phyloP scores from a whole-genome alignment of 805 yeast genomes.

The Starmerella kuoi region DNA sequence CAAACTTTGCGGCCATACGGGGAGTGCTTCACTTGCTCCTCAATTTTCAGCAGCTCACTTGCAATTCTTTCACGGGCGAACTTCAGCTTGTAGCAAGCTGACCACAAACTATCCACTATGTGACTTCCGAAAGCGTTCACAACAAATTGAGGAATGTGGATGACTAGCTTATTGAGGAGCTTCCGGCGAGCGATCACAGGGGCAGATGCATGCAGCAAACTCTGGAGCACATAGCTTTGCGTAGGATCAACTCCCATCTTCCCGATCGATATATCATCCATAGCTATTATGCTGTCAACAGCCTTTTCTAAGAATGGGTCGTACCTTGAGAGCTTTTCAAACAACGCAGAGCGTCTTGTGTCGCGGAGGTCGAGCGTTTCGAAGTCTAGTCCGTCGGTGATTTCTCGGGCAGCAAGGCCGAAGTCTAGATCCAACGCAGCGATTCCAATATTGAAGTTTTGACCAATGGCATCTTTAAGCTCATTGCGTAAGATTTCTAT shows the following conservation, averaged over 20 bases:
- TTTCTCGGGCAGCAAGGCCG: constrained; percentile 20
- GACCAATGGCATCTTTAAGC: constrained; percentile 1
- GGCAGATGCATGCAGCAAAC: constrained; percentile 38
- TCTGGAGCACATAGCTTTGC: constrained; percentile 78
- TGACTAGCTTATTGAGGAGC: constrained; percentile 51
- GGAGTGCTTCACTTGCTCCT: constrained; percentile 67
- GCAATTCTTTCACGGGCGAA: constrained; percentile 83
- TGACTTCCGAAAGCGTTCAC: constrained; percentile 89
- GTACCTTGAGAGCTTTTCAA: constrained; percentile 60
- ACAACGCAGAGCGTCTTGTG: constrained; percentile 30
- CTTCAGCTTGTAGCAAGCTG: constrained; percentile 60
- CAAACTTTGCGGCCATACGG: constrained; percentile 82
- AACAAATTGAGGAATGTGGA: constrained; percentile 45
- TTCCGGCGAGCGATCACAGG: constrained; percentile 49
- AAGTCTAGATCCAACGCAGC: constrained; percentile 13
- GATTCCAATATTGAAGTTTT: neutral
- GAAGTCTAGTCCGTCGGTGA: constrained; percentile 18
- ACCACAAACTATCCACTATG: constrained; percentile 74
- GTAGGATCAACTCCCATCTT: constrained; percentile 83
- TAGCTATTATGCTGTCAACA: constrained; percentile 34
- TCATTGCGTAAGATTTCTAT: constrained; percentile 8
- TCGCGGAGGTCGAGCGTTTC: constrained; percentile 19
- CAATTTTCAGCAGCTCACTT: constrained; percentile 42
- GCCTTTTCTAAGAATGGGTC: constrained; percentile 41
- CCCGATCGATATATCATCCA: constrained; percentile 45